Conservation (phyloP, 2,329 filamentous ascomycete species). For the Phialemoniopsis sp. region DNA sequence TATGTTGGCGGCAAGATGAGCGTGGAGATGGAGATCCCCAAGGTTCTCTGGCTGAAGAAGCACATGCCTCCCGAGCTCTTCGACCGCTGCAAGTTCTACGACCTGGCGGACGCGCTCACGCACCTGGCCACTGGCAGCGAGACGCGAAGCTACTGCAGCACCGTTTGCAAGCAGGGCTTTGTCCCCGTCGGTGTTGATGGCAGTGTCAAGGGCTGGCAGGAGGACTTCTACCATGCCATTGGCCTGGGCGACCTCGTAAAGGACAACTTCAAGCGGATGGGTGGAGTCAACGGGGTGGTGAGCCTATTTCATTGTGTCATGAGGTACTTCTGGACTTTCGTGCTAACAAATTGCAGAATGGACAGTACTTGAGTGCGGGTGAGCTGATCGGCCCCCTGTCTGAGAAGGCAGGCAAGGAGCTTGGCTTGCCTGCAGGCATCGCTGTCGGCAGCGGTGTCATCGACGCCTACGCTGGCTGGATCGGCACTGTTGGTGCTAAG, state of each 20-base stretch:
- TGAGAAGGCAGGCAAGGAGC: slow-evolving; percentile 74
- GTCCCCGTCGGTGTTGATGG: slow-evolving; percentile 96
- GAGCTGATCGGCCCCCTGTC: slow-evolving; percentile 84
- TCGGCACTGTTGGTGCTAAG: slow-evolving; percentile 97
- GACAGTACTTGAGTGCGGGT: slow-evolving; percentile 84
- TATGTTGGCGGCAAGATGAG: slow-evolving; percentile 99
- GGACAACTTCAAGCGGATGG: slow-evolving; percentile 89
- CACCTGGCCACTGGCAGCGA: slow-evolving; percentile 92
- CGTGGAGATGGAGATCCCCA: slow-evolving; percentile 99
- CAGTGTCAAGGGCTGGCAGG: slow-evolving; percentile 97
- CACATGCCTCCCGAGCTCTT: slow-evolving; percentile 93
- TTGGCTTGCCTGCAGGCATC: slow-evolving; percentile 82
- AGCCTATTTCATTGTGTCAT: slow-evolving; percentile 44
- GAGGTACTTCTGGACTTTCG: background rate
- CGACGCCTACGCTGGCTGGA: slow-evolving; percentile 97
- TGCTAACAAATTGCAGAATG: slow-evolving; percentile 59
- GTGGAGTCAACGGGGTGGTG: slow-evolving; percentile 92
- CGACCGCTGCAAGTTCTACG: slow-evolving; percentile 93
- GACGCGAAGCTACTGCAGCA: slow-evolving; percentile 89
- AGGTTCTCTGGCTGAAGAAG: slow-evolving; percentile 97
- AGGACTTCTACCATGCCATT: slow-evolving; percentile 84
- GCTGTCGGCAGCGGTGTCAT: slow-evolving; percentile 96
- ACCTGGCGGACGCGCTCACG: slow-evolving; percentile 87
- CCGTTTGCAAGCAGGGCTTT: slow-evolving; percentile 95
- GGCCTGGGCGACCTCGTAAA: slow-evolving; percentile 80